phyloP scores from a whole-genome alignment of 1,139 yeast species.

The Saccharomyces hybrid region DNA sequence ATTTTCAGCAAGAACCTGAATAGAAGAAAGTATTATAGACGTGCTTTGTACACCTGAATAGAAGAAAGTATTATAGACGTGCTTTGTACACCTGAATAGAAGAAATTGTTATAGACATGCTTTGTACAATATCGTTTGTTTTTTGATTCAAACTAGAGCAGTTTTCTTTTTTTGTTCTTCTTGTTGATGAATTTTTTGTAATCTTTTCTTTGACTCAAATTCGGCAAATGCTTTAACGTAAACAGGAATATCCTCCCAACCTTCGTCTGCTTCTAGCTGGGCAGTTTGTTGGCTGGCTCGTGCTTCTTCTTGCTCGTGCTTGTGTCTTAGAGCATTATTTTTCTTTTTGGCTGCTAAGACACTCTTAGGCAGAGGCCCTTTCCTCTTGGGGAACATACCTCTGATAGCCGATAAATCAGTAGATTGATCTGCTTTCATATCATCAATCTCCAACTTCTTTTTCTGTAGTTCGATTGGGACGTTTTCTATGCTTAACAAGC shows the following conservation, averaged over 20 bases:
- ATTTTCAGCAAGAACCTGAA: background rate
- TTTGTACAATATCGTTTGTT: background rate
- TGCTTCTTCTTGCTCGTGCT: constrained; percentile 10
- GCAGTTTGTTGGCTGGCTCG: constrained; percentile 10
- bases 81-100: background rate
- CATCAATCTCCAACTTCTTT: constrained; percentile 22
- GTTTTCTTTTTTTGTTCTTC: constrained; percentile 6
- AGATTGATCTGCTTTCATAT: constrained; percentile 17
- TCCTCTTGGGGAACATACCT: constrained; percentile 29
- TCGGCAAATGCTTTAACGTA: constrained; percentile 77
- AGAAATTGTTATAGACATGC: background rate
- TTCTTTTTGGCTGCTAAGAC: constrained; percentile 28
- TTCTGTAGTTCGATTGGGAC: constrained; percentile 32
- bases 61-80: background rate
- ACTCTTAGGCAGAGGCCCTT: constrained; percentile 29
- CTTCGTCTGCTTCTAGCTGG: constrained; percentile 34
- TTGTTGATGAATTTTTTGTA: constrained; percentile 24
- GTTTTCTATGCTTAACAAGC: constrained; percentile 34
- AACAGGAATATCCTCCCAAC: constrained; percentile 67
- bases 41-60: background rate
- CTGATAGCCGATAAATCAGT: constrained; percentile 20
- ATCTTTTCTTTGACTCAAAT: constrained; percentile 61
- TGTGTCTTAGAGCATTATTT: constrained; percentile 10
- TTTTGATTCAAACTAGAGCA: background rate
- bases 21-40: background rate